Evolutionary conservation across 495 filamentous ascomycete species (phyloP), one percentile per base, ranked within the genome.

Genomic region (Halenospora varia): DNA sequence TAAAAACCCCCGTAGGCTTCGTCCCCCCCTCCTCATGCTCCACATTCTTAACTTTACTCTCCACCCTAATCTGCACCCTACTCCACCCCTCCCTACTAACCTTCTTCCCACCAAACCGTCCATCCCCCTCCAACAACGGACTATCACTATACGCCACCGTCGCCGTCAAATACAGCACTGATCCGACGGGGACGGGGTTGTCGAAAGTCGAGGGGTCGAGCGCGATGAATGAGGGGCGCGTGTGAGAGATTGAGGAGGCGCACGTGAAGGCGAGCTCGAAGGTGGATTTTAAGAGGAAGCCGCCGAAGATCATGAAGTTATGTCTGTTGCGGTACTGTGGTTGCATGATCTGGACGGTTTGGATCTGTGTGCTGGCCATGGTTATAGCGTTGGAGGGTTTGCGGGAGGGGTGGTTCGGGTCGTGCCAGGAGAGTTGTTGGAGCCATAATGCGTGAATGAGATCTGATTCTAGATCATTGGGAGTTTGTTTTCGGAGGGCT

Each of bases 251-350:
- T 2, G 86, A 83, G 0, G 90, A 88, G n/a, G 85, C 88, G 67
- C 88, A 90, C 70, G 86, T 90, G 73, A 95, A 95, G n/a, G 90
- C 88, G 1, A 95, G 78, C 70, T 95, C 90, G 64, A 92, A 92
- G 2, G 87, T 87, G 59, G 87, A 82, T 67, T 90, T 90, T 0
- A 95, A 77, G 0, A 93, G 81, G 69, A 89, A 92, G 18, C 90
- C 90, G 20, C 90, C 90, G 65, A 93, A 95, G 50, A 95, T 91
- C 89, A 91, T 92, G 74, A 91, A 92, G 63, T 89, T 87, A 73
- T 93, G 88, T 2, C 88, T 77, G 70, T 93, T 93, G 29, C 89
- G 84, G 29, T 20, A 84, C 69, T 93, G 89, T 2, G 90, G 90
- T 63, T 92, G 89, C 90, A 95, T 95, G 55, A 95, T 90, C 63